phyloP scores from a whole-genome alignment of 1,284 basidiomycete genomes.

The Cryptococcus floricola region DNA sequence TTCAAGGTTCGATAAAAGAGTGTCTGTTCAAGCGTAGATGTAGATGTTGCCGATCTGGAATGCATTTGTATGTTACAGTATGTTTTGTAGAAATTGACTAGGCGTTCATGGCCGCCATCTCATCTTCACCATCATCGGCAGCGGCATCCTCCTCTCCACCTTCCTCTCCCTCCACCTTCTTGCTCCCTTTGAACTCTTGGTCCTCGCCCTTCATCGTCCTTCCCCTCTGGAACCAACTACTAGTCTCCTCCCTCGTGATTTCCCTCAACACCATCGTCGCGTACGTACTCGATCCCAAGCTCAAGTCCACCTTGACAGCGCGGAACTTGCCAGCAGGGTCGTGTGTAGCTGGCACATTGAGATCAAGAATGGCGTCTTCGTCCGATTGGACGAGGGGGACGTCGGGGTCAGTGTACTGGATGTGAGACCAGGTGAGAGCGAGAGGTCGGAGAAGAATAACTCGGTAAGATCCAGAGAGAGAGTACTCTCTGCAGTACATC shows the following conservation, averaged over 20 bases:
- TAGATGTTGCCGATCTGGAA: not conserved
- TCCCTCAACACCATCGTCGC: constrained; percentile 94
- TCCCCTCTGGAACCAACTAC: constrained; percentile 75
- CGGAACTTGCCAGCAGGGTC: constrained; percentile 66
- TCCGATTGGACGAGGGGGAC: constrained; percentile 87
- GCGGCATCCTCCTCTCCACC: constrained; percentile 1
- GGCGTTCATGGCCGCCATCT: not conserved
- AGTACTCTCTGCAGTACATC: constrained; percentile 67
- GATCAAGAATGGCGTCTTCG: constrained; percentile 81
- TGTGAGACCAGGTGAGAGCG: constrained; percentile 70
- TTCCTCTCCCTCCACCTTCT: constrained; percentile 8
- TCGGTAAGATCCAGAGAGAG: constrained; percentile 86
- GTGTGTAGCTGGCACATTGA: constrained; percentile 62
- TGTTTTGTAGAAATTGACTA: too few species aligned
- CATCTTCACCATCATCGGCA: not conserved
- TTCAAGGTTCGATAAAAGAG: constrained; percentile 32
- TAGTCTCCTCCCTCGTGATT: constrained; percentile 87
- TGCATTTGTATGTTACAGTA: too few species aligned
- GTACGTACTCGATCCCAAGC: constrained; percentile 80
- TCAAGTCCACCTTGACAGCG: constrained; percentile 75
- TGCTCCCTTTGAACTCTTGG: constrained; percentile 52
- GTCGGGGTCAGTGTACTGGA: constrained; percentile 90
- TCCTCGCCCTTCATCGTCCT: constrained; percentile 78
- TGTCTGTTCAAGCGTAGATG: not conserved
- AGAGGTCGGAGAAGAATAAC: constrained; percentile 81